These are phyloP conservation scores for Stygiomarasmius scandens DNA, from an alignment of 1,284 basidiomycete genomes.

Conservation along the genomic window DNA sequence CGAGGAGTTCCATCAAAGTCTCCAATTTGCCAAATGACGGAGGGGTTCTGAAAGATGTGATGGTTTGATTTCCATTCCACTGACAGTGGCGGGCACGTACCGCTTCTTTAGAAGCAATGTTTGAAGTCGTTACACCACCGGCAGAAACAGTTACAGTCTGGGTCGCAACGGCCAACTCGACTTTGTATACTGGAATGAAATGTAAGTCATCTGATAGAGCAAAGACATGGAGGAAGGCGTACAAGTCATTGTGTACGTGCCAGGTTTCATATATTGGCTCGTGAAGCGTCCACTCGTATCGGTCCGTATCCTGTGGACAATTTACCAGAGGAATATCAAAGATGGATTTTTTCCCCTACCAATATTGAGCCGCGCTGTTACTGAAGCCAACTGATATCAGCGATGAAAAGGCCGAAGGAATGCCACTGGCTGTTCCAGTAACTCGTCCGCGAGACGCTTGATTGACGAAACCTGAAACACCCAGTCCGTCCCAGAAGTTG, in stretches of 20 bases:
- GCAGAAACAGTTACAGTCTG: conserved; percentile 34
- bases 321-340: too few species aligned
- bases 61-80: too few species aligned
- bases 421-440: conserved; percentile 37
- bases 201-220: not conserved
- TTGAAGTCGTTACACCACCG: conserved; percentile 31
- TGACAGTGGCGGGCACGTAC: conserved; percentile 27
- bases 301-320: conserved; percentile 28
- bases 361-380: conserved; percentile 41
- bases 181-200: conserved; percentile 34
- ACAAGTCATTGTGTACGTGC: conserved; percentile 44
- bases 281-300: conserved; percentile 34
- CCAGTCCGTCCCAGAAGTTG: conserved; percentile 38
- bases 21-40: conserved; percentile 41
- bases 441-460: conserved; percentile 37
- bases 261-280: conserved; percentile 45
- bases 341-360: too few species aligned
- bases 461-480: conserved; percentile 32
- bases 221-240: conserved; percentile 10
- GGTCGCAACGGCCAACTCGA: conserved; percentile 38
- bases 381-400: conserved; percentile 32
- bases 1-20: conserved; percentile 43
- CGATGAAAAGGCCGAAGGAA: conserved; percentile 29
- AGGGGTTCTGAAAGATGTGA: conserved; percentile 24
- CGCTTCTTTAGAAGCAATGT: conserved; percentile 34